Evolutionary conservation across 2,329 filamentous ascomycete genomes (phyloP), one percentile per base, ranked within the genome.

Genomic region (Exophiala dermatitidis): DNA sequence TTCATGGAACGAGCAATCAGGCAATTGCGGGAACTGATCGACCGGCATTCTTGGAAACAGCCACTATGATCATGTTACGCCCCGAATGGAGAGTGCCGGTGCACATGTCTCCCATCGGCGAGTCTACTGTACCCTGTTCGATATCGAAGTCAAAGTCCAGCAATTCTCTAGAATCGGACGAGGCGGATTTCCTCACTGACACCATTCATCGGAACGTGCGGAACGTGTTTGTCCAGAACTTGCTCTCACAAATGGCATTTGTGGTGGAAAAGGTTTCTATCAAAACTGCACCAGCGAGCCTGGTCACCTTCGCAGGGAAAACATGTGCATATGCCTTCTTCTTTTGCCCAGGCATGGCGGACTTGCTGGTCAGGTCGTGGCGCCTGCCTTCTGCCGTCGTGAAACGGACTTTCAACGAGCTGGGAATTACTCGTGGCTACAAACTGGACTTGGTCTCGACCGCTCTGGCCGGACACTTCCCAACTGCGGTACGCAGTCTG

Each of bases 301-400:
- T 90, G 54, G 87, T 95, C 53, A 85, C 86, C 31, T 95, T 95
- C 67, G 89, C 88, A 50, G 90, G 88, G 55, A 94, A 93, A 70
- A 88, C 89, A 3, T 91, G 87, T 65, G 90, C 90, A 1, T 95
- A 94, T 68, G 90, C 88, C 31, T 95, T 95, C 69, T 93, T 91
- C 71, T 96, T 95, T 64, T 90, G 88, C 30, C 88, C 89, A 0
- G 88, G 88, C 3, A 81, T 95, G 50, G 86, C 88, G 5, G 89
- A 95, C 64, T 81, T 95, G 47, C 75, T 95, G 46, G 81, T 91
- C 29, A 82, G 89, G 10, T 73, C 95, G 3, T 95, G 90, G 90
- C 82, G 81, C 36, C 76, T 88, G 19, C 81, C 83, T 2, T 73
- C 84, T 2, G 82, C 84, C 53, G 73, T 82, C 40, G 77, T 95